These are phyloP conservation scores for Metahyphopichia silvanorum DNA, from an alignment of 805 yeast species.

Conservation along the genomic window DNA sequence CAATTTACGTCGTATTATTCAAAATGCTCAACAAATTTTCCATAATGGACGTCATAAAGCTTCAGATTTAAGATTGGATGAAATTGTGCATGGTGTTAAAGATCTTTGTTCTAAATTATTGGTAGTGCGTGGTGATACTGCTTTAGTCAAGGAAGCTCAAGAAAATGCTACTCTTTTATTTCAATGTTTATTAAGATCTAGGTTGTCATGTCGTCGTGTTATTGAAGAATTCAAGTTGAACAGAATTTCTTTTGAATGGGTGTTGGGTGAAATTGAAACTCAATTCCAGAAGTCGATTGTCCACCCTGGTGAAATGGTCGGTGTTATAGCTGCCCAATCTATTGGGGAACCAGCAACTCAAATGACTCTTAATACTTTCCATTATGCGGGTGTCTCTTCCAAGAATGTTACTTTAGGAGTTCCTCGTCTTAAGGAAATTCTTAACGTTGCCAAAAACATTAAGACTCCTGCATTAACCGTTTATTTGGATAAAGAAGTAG, in stretches of 20 bases:
- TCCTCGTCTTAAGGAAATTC: constrained; percentile 96
- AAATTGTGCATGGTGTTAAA: constrained; percentile 70
- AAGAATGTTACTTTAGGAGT: constrained; percentile 96
- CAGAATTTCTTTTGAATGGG: constrained; percentile 92
- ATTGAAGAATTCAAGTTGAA: constrained; percentile 86
- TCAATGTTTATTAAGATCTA: constrained; percentile 89
- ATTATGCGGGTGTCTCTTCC: constrained; percentile 96
- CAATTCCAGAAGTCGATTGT: constrained; percentile 90
- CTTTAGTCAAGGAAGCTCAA: constrained; percentile 79
- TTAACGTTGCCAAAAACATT: constrained; percentile 96
- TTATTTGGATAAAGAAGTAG: constrained; percentile 76
- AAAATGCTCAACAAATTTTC: constrained; percentile 96
- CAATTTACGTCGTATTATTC: constrained; percentile 91
- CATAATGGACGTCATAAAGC: constrained; percentile 88
- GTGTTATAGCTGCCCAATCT: constrained; percentile 95
- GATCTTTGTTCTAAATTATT: constrained; percentile 61
- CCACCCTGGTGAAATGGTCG: constrained; percentile 98
- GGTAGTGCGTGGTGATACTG: constrained; percentile 81
- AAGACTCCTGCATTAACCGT: constrained; percentile 99
- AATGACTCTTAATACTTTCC: constrained; percentile 97
- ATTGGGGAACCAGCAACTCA: constrained; percentile 99
- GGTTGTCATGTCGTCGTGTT: constrained; percentile 86
- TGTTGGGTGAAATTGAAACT: constrained; percentile 86
- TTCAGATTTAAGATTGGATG: constrained; percentile 82
- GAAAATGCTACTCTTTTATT: constrained; percentile 85